phyloP scores from a whole-genome alignment of 1,139 yeast species.

The Hanseniaspora gamundiae region DNA sequence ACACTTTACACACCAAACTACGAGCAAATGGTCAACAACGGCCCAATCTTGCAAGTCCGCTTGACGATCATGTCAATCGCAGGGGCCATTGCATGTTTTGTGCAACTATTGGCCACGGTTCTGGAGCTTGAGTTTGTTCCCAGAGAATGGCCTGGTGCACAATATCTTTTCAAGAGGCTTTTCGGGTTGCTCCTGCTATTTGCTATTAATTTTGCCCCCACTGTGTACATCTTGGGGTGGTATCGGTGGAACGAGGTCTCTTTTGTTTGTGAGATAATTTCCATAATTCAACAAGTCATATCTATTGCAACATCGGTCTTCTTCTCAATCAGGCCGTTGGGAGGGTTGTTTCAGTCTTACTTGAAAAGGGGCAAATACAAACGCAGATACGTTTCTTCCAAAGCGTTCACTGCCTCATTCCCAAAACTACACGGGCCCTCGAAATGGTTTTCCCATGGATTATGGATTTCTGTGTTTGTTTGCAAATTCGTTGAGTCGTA shows the following conservation, averaged over 20 bases:
- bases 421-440: constrained; percentile 42
- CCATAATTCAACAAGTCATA: constrained; percentile 46
- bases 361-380: constrained; percentile 23
- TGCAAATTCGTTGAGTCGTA: constrained; percentile 75
- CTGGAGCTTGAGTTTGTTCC: constrained; percentile 60
- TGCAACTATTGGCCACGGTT: constrained; percentile 50
- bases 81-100: constrained; percentile 54
- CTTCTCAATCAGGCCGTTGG: constrained; percentile 50
- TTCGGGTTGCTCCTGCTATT: constrained; percentile 33
- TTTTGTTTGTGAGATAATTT: constrained; percentile 35
- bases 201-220: constrained; percentile 44
- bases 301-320: constrained; percentile 51
- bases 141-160: constrained; percentile 56
- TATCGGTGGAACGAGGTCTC: constrained; percentile 43
- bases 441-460: constrained; percentile 40
- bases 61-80: constrained; percentile 59
- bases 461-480: constrained; percentile 59
- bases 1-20: constrained; percentile 57
- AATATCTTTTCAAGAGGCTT: constrained; percentile 34
- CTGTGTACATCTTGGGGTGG: constrained; percentile 45
- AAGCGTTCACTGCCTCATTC: constrained; percentile 43
- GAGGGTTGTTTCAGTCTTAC: constrained; percentile 35
- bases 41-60: constrained; percentile 52
- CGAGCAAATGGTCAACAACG: constrained; percentile 43
- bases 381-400: constrained; percentile 31